Percentiles rank a stretch among this genome's conserved stretches.
Conservation (phyloP, 2,329 filamentous ascomycete genomes). For the Pseudocercospora vitis region DNA sequence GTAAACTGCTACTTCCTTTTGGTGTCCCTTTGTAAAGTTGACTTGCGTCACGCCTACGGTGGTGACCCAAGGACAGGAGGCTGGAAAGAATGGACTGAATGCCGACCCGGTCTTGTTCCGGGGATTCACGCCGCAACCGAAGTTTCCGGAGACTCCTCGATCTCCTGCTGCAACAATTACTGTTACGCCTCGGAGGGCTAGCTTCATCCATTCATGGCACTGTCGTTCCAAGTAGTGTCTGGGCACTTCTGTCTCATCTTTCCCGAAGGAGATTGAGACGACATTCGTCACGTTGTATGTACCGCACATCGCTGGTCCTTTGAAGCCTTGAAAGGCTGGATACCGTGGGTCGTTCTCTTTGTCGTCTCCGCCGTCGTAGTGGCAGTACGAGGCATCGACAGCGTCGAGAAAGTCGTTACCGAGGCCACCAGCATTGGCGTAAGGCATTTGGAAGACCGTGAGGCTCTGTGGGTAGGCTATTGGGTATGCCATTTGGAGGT, state of each 20-base stretch:
- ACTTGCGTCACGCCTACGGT: slow-evolving; percentile 53
- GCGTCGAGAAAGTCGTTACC: slow-evolving; percentile 45
- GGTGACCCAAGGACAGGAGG: slow-evolving; percentile 36
- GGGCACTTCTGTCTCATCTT: slow-evolving; percentile 43
- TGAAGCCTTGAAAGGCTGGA: slow-evolving; percentile 49
- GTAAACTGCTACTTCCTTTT: slow-evolving; percentile 34
- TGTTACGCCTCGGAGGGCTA: slow-evolving; percentile 50
- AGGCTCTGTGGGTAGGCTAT: slow-evolving; percentile 33
- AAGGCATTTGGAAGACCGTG: slow-evolving; percentile 20
- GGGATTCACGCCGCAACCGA: slow-evolving; percentile 32
- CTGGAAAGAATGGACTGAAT: slow-evolving; percentile 46
- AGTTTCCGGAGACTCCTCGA: slow-evolving; percentile 37
- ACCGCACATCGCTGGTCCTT: no score
- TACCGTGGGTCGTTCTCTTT: slow-evolving; percentile 49
- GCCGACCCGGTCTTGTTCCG: slow-evolving; percentile 41
- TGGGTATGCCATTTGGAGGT: slow-evolving; percentile 27
- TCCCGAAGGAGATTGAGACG: slow-evolving; percentile 56
- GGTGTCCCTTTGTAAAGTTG: neutral
- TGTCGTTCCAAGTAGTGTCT: slow-evolving; percentile 53
- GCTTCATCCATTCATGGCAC: slow-evolving; percentile 56
- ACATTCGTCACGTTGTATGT: slow-evolving; percentile 53
- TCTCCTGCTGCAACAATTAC: slow-evolving; percentile 57
- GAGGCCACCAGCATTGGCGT: slow-evolving; percentile 20
- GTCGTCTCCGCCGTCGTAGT: slow-evolving; percentile 32
- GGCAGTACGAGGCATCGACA: slow-evolving; percentile 48